Conservation (phyloP, 2,329 filamentous ascomycete genomes). For the Ophiocordyceps polyrhachis-furcata region DNA sequence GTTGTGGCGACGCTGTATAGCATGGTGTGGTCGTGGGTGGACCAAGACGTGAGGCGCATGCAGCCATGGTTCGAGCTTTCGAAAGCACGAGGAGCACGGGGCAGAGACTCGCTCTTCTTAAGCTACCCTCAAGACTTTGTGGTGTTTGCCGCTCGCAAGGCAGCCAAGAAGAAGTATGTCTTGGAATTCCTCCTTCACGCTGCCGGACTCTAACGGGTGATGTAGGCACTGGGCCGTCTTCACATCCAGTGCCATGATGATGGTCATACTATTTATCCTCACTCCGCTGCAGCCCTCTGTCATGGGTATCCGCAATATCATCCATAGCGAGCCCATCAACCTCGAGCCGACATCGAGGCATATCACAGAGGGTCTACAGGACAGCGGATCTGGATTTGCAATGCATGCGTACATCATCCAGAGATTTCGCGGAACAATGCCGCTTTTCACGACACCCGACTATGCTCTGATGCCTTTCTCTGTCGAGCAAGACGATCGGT, state of each 20-base stretch:
- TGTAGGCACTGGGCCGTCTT: slow-evolving; percentile 1
- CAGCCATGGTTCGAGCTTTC: slow-evolving; percentile 43
- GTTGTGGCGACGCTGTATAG: slow-evolving; percentile 35
- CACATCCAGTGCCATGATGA: slow-evolving; percentile 20
- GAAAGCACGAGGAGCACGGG: slow-evolving; percentile 20
- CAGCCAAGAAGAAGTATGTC: slow-evolving; percentile 14
- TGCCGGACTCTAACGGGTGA: slow-evolving; percentile 1
- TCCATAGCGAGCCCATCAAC: slow-evolving; percentile 1
- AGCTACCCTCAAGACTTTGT: slow-evolving; percentile 30
- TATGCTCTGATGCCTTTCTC: slow-evolving; percentile 25
- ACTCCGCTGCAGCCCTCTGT: slow-evolving; percentile 37
- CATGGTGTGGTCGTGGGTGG: slow-evolving; percentile 39
- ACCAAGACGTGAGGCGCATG: slow-evolving; percentile 37
- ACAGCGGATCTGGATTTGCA: slow-evolving; percentile 13
- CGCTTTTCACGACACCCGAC: slow-evolving; percentile 22
- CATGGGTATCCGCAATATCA: slow-evolving; percentile 21
- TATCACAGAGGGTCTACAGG: slow-evolving; percentile 6
- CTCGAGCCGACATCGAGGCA: slow-evolving; percentile 5
- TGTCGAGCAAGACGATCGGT: neutral
- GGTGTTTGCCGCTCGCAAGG: slow-evolving; percentile 12
- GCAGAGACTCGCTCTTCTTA: slow-evolving; percentile 27
- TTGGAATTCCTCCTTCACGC: slow-evolving; percentile 8
- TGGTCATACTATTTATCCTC: slow-evolving; percentile 28
- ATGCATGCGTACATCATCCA: slow-evolving; percentile 24
- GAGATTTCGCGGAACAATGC: slow-evolving; percentile 25